phyloP scores from a whole-genome alignment of 2,329 filamentous ascomycete genomes.

The Pseudodiploospora longispora region DNA sequence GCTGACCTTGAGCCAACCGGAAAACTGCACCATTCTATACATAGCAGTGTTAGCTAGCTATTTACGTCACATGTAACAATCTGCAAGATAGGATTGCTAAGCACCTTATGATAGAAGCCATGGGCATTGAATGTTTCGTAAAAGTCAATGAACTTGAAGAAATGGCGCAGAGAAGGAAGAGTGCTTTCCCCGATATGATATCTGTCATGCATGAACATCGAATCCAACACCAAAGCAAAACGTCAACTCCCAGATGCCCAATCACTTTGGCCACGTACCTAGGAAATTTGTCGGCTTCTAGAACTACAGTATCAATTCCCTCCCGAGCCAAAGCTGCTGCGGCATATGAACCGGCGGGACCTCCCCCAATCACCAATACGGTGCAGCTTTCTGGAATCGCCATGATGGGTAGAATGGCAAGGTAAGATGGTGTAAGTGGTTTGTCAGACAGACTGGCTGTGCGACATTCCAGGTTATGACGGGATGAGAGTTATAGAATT shows the following conservation, averaged over 20 bases:
- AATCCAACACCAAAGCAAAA: background rate
- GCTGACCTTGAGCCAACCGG: conserved; percentile 24
- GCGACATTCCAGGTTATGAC: no score
- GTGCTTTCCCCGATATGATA: conserved; percentile 32
- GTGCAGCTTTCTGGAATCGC: conserved; percentile 18
- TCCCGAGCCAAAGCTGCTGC: conserved; percentile 35
- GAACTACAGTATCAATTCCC: conserved; percentile 33
- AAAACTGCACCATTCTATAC: conserved; percentile 28
- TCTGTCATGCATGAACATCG: background rate
- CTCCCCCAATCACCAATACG: conserved; percentile 36
- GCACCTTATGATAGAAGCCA: conserved; percentile 33
- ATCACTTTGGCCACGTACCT: conserved; percentile 15
- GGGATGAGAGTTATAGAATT: no score
- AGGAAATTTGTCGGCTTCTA: conserved; percentile 36
- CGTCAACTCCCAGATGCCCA: no score
- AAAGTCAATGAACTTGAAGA: conserved; percentile 35
- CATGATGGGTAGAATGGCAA: background rate
- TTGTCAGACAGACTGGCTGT: no score
- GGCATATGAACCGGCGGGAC: conserved; percentile 37
- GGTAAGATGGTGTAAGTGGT: background rate
- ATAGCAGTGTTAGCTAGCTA: background rate
- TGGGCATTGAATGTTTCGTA: conserved; percentile 29
- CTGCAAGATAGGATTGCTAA: background rate
- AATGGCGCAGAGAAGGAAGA: conserved; percentile 31
- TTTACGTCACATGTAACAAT: background rate